Conservation (phyloP, 2,329 filamentous ascomycete genomes). For the Thielaviopsis musarum region DNA sequence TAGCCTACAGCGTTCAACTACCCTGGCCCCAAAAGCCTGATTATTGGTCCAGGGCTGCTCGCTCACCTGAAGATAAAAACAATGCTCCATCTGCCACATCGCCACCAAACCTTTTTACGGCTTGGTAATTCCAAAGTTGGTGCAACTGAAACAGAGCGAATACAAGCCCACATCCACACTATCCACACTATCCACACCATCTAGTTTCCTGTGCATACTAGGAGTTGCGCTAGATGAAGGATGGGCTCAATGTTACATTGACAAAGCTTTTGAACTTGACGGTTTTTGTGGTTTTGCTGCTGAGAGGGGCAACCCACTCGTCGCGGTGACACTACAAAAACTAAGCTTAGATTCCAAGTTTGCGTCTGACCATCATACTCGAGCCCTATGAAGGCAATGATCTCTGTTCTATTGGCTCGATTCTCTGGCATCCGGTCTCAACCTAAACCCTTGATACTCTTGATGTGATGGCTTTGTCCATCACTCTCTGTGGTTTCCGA, state of each 20-base stretch:
- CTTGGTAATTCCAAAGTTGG: background rate
- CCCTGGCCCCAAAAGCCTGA: no score
- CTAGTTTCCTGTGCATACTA: background rate
- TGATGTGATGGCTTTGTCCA: no score
- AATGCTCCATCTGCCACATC: background rate
- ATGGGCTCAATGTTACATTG: background rate
- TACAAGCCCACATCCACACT: background rate
- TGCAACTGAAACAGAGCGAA: background rate
- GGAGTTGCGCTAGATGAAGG: background rate
- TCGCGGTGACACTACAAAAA: background rate
- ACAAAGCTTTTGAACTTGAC: no score
- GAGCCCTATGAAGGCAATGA: background rate
- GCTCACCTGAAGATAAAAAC: background rate
- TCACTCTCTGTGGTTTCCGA: background rate
- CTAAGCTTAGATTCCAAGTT: background rate
- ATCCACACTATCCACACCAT: background rate
- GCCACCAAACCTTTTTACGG: background rate
- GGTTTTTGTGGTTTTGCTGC: no score
- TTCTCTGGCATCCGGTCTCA: background rate
- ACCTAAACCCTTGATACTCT: no score
- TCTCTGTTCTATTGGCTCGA: background rate
- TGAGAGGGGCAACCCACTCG: no score
- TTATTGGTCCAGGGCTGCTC: background rate
- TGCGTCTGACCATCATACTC: background rate
- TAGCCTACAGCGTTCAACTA: background rate